Evolutionary conservation across 202 grass and related monocot genomes (phyloP).

Genomic region (Hordeum pubiflorum): DNA sequence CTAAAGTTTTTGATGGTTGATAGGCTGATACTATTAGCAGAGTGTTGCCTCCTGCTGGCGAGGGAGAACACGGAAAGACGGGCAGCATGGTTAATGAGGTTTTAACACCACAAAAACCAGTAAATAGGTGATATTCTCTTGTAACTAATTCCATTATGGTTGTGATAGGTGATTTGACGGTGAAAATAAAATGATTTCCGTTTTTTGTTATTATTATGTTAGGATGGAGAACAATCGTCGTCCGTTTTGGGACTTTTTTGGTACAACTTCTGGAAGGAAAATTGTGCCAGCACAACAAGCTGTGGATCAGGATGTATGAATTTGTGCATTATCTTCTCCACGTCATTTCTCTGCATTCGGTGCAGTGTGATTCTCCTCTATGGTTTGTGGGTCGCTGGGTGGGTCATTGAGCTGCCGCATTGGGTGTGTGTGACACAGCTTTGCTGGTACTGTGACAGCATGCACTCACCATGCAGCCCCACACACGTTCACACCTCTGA

Average conservation of each 20-base stretch:
- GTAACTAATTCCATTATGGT: neutral
- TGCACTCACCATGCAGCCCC: too few species aligned
- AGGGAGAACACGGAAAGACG: slow-evolving; percentile 25
- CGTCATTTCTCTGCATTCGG: neutral
- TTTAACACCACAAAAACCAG: slow-evolving; percentile 29
- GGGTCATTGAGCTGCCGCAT: too few species aligned
- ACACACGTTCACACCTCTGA: too few species aligned
- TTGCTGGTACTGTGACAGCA: too few species aligned
- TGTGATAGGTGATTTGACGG: slow-evolving; percentile 18
- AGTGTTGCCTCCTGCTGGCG: slow-evolving; percentile 41
- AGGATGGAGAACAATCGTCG: slow-evolving; percentile 54
- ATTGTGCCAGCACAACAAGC: slow-evolving; percentile 24
- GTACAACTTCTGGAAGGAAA: slow-evolving; percentile 36
- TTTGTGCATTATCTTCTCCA: slow-evolving; percentile 15
- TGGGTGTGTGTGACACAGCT: too few species aligned
- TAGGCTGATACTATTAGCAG: slow-evolving; percentile 56
- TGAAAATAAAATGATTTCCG: slow-evolving; percentile 5
- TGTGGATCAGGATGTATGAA: slow-evolving; percentile 45
- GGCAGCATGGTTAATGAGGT: slow-evolving; percentile 22
- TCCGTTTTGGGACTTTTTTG: slow-evolving; percentile 57
- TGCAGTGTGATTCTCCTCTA: too few species aligned
- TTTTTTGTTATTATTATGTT: slow-evolving; percentile 24
- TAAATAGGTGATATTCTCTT: slow-evolving; percentile 43
- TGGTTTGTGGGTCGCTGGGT: too few species aligned
- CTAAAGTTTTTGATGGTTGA: slow-evolving; percentile 28